phyloP scores from a whole-genome alignment of 1,284 basidiomycete species.

The Cutaneotrichosporon dermatis region DNA sequence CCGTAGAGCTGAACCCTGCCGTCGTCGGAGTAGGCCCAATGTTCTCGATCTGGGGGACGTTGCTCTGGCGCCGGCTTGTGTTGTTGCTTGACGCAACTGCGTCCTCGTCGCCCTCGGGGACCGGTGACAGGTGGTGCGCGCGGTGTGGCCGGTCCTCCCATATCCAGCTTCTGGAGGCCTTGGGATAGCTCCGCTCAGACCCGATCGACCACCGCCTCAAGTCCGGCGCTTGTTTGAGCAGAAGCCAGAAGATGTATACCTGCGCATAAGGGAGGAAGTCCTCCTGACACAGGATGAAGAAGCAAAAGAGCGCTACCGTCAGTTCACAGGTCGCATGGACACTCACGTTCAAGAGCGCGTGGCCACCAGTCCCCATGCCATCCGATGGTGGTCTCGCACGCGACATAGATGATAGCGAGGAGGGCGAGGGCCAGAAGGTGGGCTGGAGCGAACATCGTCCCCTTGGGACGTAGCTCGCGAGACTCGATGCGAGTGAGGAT shows the following conservation, averaged over 20 bases:
- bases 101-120: too few relatives aligned
- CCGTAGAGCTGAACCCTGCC: too few relatives aligned
- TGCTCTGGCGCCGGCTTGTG: too few relatives aligned
- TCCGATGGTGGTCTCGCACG: slow-evolving; percentile 17
- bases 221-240: neutral
- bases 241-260: neutral
- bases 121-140: too few relatives aligned
- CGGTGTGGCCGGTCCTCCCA: too few relatives aligned
- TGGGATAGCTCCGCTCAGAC: too few relatives aligned
- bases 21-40: too few relatives aligned
- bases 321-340: neutral
- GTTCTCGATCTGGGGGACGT: too few relatives aligned
- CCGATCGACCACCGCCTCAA: neutral
- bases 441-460: neutral
- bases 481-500: neutral
- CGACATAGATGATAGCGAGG: slow-evolving; percentile 11
- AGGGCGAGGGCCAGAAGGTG: neutral
- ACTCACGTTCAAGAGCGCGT: slow-evolving; percentile 20
- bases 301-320: neutral
- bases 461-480: neutral
- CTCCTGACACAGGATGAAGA: neutral
- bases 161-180: too few relatives aligned
- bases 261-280: neutral
- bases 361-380: slow-evolving; percentile 24
- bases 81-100: too few relatives aligned